Base-by-base conservation (phyloP, 306 rosid species). In the Biancaea sappan region DNA sequence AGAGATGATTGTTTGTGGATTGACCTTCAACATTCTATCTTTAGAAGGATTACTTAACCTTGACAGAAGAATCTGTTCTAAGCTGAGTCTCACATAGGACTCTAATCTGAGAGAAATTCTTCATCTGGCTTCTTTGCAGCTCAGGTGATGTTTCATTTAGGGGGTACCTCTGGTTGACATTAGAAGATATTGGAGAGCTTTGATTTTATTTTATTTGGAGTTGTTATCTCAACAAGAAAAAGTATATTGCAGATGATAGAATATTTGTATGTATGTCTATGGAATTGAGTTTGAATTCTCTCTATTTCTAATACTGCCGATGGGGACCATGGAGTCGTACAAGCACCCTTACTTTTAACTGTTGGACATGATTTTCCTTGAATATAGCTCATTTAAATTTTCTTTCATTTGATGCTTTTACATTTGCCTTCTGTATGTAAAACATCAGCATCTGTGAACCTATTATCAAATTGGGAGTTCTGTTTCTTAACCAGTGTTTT, bases 401-500 rank as follows among this genome's bases (percentile, higher is more conserved):
- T 48, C 52, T 48, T 44, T 25, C 22, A 6, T n/a, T 18, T 35
- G 29, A 34, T 35, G 47, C 47, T 24, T 61, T 19, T 3, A 8
- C 19, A 6, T 19, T 4, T 15, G 21, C 57, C 21, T 51, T 44
- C 70, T 12, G 14, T 37, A 34, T 69, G 76, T 61, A 46, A 61
- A 26, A 44, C 58, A 60, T 18, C 48, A 43, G 25, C 48, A 43
- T 28, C 52, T 34, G 74, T 48, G 60, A 13, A 26, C 63, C 64
- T 28, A 28, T 28, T 21, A 21, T 76, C 44, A 65, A 35, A 35
- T 73, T 19, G 50, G 71, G 21, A 51, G 15, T 40, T 79, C 44
- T 41, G 31, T 34, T 48, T 69, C 69, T 76, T 54, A 64, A 65
- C 8, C 6, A 38, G 53, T 46, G 16, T 61, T 69, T 80, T 74